Evolutionary conservation across 306 rosid species (phyloP).

Genomic region (Abrus precatorius): DNA sequence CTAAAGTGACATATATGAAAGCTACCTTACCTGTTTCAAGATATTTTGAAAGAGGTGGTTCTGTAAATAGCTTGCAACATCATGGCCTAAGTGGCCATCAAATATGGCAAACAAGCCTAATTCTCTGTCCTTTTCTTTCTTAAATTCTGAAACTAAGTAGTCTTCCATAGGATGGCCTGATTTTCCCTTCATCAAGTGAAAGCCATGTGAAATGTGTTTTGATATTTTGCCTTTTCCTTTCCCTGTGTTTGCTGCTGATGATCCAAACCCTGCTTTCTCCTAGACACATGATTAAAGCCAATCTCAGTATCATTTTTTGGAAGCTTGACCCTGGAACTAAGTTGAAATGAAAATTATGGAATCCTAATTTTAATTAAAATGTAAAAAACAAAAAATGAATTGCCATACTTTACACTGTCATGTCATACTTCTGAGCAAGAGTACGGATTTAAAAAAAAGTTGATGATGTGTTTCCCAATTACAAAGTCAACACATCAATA

Average conservation of each 20-base stretch:
- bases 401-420: conserved; percentile 22
- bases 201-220: conserved; percentile 64
- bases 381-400: neutral
- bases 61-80: conserved; percentile 72
- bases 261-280: conserved; percentile 56
- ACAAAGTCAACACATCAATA: conserved; percentile 31
- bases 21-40: conserved; percentile 69
- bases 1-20: neutral
- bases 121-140: conserved; percentile 57
- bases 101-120: conserved; percentile 80
- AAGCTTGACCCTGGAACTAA: conserved; percentile 16
- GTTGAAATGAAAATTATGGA: neutral
- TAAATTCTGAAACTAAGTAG: conserved; percentile 66
- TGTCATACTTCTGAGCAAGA: neutral
- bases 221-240: conserved; percentile 67
- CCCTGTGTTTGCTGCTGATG: conserved; percentile 61
- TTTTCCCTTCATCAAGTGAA: conserved; percentile 75
- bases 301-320: neutral
- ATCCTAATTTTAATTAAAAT: neutral
- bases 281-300: conserved; percentile 26
- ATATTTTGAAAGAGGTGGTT: conserved; percentile 68
- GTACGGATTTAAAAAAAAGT: neutral
- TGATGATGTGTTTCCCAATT: conserved; percentile 14
- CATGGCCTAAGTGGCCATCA: conserved; percentile 81
- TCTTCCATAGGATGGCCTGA: conserved; percentile 78